phyloP scores from a whole-genome alignment of 306 rosid species.

The Pterocarpus macrocarpus region DNA sequence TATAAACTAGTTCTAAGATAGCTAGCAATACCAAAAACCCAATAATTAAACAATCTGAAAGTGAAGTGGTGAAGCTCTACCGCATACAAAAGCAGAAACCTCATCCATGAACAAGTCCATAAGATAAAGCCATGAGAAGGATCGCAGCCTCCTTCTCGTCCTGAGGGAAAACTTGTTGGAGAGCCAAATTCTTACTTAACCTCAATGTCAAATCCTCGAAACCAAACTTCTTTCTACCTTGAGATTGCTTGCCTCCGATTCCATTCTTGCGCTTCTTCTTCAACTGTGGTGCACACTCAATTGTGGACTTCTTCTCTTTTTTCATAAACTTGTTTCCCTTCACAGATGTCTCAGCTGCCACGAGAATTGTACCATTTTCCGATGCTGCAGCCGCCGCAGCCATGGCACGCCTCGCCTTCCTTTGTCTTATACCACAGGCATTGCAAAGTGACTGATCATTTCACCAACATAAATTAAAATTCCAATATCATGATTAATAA shows the following conservation, averaged over 20 bases:
- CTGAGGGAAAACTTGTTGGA: constrained; percentile 88
- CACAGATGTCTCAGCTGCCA: constrained; percentile 41
- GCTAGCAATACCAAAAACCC: constrained; percentile 39
- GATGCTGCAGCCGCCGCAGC: constrained; percentile 74
- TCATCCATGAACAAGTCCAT: constrained; percentile 90
- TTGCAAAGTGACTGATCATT: constrained; percentile 80
- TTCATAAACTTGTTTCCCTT: constrained; percentile 49
- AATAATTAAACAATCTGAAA: constrained; percentile 9
- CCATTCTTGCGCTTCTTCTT: constrained; percentile 46
- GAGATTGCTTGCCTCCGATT: constrained; percentile 27
- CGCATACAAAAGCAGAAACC: background rate
- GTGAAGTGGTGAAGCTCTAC: constrained; percentile 13
- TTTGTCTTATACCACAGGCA: constrained; percentile 96
- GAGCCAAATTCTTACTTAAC: constrained; percentile 62
- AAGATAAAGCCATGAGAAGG: constrained; percentile 90
- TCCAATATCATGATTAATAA: background rate
- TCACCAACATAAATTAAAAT: constrained; percentile 10
- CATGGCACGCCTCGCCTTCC: constrained; percentile 87
- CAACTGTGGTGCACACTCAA: constrained; percentile 16
- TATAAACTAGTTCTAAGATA: constrained; percentile 25
- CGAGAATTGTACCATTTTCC: constrained; percentile 54
- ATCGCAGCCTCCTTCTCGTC: constrained; percentile 98
- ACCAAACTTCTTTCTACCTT: constrained; percentile 54
- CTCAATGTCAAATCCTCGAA: constrained; percentile 73
- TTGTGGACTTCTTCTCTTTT: constrained; percentile 49